Percentiles rank a stretch among this genome's conserved stretches.
Conservation (phyloP, 805 yeast species). For the Kuraishia borneana region DNA sequence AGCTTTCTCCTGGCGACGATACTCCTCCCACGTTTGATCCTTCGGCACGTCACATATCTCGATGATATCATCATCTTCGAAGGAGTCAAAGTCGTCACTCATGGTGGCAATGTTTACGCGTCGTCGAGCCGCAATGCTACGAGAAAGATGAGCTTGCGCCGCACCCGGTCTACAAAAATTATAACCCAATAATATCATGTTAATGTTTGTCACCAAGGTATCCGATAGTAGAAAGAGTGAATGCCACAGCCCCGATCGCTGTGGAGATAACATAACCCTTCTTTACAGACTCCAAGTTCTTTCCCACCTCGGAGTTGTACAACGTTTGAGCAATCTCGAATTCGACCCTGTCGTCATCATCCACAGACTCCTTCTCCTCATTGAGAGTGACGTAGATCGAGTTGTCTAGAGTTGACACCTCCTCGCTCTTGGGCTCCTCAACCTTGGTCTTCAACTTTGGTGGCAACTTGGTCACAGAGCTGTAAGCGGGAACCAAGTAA, state of each 20-base stretch:
- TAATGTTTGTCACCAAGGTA: slow-evolving; percentile 37
- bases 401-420: slow-evolving; percentile 30
- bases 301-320: slow-evolving; percentile 22
- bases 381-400: slow-evolving; percentile 31
- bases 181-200: not conserved
- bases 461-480: not conserved
- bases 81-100: not conserved
- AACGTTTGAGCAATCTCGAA: slow-evolving; percentile 27
- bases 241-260: slow-evolving; percentile 30
- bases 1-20: not conserved
- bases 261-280: slow-evolving; percentile 28
- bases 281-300: slow-evolving; percentile 21
- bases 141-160: too few species aligned
- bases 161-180: too few species aligned
- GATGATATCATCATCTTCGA: not conserved
- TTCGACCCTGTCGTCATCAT: slow-evolving; percentile 17
- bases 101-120: too few species aligned
- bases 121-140: too few species aligned
- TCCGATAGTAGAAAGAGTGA: slow-evolving; percentile 41
- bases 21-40: not conserved
- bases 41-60: not conserved
- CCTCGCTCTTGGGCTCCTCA: slow-evolving; percentile 14
- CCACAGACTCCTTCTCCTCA: slow-evolving; percentile 21
- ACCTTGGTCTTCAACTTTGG: not conserved
- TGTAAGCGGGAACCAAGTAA: slow-evolving; percentile 13